Conservation (phyloP, 139 green algal genomes). For the Pycnococcus provasolii region DNA sequence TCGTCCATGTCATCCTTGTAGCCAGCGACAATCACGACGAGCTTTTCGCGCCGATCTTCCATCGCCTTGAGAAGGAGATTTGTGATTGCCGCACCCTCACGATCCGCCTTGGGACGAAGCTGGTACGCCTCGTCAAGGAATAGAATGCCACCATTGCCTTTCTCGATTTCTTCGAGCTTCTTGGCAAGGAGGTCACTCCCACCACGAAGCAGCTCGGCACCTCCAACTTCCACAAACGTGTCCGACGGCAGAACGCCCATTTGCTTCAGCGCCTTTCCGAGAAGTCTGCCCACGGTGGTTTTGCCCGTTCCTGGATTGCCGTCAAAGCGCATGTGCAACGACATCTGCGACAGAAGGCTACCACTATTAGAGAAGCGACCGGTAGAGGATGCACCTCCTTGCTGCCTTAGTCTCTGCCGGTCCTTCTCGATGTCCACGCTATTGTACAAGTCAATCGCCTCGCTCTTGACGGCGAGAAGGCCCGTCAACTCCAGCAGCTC, state of each 20-base stretch:
- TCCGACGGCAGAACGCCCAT: background rate
- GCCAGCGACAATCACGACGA: background rate
- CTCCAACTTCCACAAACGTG: background rate
- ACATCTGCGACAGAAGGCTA: background rate
- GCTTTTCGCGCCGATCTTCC: background rate
- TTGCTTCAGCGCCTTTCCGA: background rate
- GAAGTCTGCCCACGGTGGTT: slow-evolving; percentile 10
- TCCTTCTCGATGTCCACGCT: background rate
- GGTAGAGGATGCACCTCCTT: background rate
- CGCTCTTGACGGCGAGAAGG: background rate
- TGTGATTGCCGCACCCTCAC: background rate
- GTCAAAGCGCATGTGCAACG: slow-evolving; percentile 15
- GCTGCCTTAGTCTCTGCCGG: background rate
- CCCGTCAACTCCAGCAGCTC: background rate
- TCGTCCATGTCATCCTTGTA: background rate
- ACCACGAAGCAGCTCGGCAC: background rate
- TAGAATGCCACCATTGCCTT: background rate
- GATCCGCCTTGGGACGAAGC: background rate
- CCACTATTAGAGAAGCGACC: background rate
- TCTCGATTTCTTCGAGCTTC: too few species aligned
- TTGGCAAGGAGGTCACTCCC: background rate
- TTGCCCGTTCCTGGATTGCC: slow-evolving; percentile 18
- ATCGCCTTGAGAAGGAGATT: background rate
- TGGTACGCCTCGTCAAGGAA: background rate
- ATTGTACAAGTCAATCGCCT: background rate